phyloP scores from a whole-genome alignment of 2,329 filamentous ascomycete species.

The Geoglossum cookeanum region DNA sequence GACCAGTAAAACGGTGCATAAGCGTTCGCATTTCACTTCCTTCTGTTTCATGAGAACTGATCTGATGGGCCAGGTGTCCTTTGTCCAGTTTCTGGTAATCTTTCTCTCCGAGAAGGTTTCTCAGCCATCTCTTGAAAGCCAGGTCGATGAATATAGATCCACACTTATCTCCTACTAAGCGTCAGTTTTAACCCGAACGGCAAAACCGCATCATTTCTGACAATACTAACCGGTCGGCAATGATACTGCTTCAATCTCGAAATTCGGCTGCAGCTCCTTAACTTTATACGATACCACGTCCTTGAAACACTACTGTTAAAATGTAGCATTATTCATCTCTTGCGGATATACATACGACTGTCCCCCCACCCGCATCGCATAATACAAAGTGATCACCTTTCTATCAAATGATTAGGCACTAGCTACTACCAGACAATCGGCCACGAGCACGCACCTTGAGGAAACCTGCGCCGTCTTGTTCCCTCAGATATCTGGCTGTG shows the following conservation, averaged over 20 bases:
- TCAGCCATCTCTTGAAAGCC: conserved; percentile 14
- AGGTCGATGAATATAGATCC: conserved; percentile 14
- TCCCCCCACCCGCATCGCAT: background rate
- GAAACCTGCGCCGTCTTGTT: conserved; percentile 8
- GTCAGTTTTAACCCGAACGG: background rate
- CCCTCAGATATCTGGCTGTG: conserved; percentile 12
- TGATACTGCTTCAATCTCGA: conserved; percentile 10
- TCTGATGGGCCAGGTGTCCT: conserved; percentile 6
- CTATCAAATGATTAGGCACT: background rate
- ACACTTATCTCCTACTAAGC: conserved; percentile 10
- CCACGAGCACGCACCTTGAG: conserved; percentile 4
- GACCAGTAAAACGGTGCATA: conserved; percentile 12
- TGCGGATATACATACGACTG: background rate
- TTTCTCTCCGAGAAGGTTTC: conserved; percentile 9
- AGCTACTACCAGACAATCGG: background rate
- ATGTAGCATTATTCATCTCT: background rate
- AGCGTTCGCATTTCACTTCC: conserved; percentile 11
- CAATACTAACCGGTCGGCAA: conserved; percentile 6
- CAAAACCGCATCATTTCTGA: conserved; percentile 3
- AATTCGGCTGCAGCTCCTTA: conserved; percentile 8
- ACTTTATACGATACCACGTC: conserved; percentile 14
- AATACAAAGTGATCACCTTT: background rate
- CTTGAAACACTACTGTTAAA: conserved; percentile 1
- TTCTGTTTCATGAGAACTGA: conserved; percentile 11
- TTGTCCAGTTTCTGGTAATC: conserved; percentile 11